A percentile compares a stretch with the other conserved stretches of the same genome.
Evolutionary conservation across 2,329 filamentous ascomycete genomes (phyloP).

Genomic region (Sarocladium oryzae): DNA sequence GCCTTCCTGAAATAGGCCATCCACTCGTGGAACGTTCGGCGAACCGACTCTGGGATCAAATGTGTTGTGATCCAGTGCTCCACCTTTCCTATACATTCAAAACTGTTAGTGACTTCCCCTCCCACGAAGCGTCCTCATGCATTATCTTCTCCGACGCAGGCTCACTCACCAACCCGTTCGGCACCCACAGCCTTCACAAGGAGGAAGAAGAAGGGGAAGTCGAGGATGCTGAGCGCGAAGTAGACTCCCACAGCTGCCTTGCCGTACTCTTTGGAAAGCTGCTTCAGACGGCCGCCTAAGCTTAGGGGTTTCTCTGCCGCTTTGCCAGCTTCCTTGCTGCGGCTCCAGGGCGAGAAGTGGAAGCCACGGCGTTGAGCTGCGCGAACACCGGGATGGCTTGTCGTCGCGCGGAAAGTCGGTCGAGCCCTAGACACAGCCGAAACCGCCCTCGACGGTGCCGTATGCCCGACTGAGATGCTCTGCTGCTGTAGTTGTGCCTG

Average conservation of each 20-base stretch:
- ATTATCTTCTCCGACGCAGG: too few relatives aligned
- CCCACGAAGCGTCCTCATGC: too few relatives aligned
- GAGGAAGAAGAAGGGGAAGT: constrained; percentile 93
- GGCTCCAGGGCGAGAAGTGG: constrained; percentile 27
- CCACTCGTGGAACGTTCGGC: constrained; percentile 46
- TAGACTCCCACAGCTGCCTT: constrained; percentile 94
- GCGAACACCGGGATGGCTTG: neutral
- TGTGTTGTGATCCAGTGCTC: constrained; percentile 63
- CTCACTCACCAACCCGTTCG: constrained; percentile 66
- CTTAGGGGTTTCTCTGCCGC: constrained; percentile 32
- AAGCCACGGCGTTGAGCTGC: constrained; percentile 25
- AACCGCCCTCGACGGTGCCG: constrained; percentile 11
- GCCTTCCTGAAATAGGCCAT: constrained; percentile 34
- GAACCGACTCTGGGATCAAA: constrained; percentile 53
- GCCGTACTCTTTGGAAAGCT: constrained; percentile 85
- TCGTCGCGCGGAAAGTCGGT: neutral
- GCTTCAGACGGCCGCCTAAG: constrained; percentile 67
- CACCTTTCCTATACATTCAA: constrained; percentile 38
- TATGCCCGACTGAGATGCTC: neutral
- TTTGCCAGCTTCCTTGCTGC: constrained; percentile 18
- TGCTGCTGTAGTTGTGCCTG: neutral
- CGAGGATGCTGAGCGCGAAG: constrained; percentile 70
- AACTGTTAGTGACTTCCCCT: too few relatives aligned
- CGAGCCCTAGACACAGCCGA: neutral
- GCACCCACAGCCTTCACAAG: constrained; percentile 77